Evolutionary conservation across 352 stramenopile genomes (phyloP).

Genomic region (Blastocystis sp.): DNA sequence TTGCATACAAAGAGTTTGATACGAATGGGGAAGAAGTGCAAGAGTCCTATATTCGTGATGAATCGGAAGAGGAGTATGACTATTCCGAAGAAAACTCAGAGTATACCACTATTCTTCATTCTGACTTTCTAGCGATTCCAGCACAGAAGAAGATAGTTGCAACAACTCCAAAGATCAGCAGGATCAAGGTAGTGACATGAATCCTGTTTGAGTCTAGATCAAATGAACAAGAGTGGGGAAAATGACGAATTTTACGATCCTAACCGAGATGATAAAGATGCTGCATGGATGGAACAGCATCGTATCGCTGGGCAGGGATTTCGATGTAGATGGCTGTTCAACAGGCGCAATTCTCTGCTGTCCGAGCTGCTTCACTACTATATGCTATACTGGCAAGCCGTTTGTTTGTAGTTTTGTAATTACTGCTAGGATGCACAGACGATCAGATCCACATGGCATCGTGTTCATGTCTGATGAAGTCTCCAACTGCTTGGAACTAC

Average conservation of each 20-base stretch:
- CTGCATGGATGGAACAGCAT: neutral
- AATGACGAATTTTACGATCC: constrained; percentile 7
- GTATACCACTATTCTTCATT: neutral
- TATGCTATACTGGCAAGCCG: constrained; percentile 22
- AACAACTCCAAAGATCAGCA: neutral
- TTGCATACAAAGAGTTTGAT: constrained; percentile 16
- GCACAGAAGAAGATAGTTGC: neutral
- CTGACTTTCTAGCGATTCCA: neutral
- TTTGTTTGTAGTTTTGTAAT: neutral
- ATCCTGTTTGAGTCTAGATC: too few species aligned
- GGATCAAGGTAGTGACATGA: neutral
- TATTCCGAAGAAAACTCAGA: neutral
- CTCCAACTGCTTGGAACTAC: neutral
- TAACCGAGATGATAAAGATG: neutral
- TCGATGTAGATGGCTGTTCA: neutral
- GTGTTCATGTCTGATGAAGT: neutral
- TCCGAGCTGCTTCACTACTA: constrained; percentile 46
- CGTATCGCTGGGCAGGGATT: neutral
- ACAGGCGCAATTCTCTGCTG: constrained; percentile 45
- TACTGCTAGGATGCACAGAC: neutral
- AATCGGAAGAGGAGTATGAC: neutral
- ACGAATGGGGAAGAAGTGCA: constrained; percentile 20
- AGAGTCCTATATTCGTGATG: neutral
- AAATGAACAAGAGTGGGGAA: neutral
- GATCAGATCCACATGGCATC: neutral